Base-by-base conservation (phyloP, 306 rosid species). In the Fragaria nilgerrensis region DNA sequence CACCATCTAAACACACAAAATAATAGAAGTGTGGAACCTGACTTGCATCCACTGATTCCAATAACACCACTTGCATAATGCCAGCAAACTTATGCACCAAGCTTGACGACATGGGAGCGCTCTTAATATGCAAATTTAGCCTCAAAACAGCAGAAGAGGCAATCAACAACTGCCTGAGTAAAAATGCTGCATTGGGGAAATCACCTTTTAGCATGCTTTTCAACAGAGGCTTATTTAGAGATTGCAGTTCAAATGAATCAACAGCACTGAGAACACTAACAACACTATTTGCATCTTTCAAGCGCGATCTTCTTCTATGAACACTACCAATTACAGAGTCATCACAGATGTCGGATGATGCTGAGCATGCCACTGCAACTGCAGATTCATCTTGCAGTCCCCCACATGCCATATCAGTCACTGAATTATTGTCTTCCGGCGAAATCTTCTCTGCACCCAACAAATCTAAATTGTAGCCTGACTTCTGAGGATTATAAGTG, bases 1-100 rank as follows among this genome's bases (percentile, higher is more conserved):
- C 90, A 80, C 98, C 97, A 76, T 94, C 93, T 70, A 92, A 78
- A 88, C 96, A 88, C 79, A 91, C 88, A 82, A 92, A 88, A 77
- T 84, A 84, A 77, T 79, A 83, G 20, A 89, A 84, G 48, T 86
- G 88, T 25, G 96, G 97, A 49, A 81, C 85, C 61, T 88, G 90
- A 73, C 44, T 78, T 88, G 84, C 85, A 81, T 85, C 75, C 70
- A 69, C 87, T 70, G 90, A 92, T 89, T 90, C 91, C 59, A 74
- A 75, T 79, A 90, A 82, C 87, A 94, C 73, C 82, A 82, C 70
- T 72, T 83, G 88, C 63, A 96, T 87, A 79, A 92, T 72, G 75
- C 92, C 82, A 81, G 83, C 74, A 29, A 88, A 77, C 64, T 81
- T 72, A 48, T 89, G 82, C 79, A 88, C 82, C 74, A 79, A 78